phyloP scores from a whole-genome alignment of 768 basidiomycete genomes.

The Boletus insuetus region DNA sequence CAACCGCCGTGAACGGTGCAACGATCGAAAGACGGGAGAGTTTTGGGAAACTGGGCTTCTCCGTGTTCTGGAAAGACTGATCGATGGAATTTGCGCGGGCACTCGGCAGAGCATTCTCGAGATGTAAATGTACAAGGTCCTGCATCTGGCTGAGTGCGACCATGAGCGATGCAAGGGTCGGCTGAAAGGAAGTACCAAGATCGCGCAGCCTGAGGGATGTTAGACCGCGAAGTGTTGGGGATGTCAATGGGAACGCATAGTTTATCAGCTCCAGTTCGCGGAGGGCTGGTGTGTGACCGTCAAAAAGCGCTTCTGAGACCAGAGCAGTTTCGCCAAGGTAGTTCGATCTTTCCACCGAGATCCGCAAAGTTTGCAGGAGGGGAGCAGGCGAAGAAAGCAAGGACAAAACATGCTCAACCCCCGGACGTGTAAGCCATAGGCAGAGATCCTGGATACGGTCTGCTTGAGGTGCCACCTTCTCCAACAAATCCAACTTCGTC shows the following conservation, averaged over 20 bases:
- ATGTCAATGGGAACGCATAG: constrained; percentile 37
- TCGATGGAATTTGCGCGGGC: background rate
- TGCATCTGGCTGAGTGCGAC: constrained; percentile 36
- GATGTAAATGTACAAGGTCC: constrained; percentile 31
- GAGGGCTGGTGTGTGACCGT: constrained; percentile 34
- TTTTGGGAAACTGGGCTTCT: constrained; percentile 3
- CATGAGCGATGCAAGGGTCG: constrained; percentile 33
- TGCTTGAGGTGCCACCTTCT: constrained; percentile 31
- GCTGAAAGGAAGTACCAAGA: constrained; percentile 25
- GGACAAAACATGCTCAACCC: constrained; percentile 26
- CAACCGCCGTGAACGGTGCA: constrained; percentile 17
- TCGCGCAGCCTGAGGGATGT: constrained; percentile 37
- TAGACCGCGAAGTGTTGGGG: constrained; percentile 34
- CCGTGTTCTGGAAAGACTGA: background rate
- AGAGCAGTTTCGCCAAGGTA: constrained; percentile 18
- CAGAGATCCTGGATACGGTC: constrained; percentile 35
- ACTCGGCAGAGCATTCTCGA: constrained; percentile 36
- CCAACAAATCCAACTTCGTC: constrained; percentile 29
- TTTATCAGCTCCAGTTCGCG: constrained; percentile 35
- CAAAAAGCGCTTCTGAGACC: constrained; percentile 30
- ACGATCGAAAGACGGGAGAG: constrained; percentile 18
- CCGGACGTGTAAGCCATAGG: constrained; percentile 20
- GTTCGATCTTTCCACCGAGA: constrained; percentile 18
- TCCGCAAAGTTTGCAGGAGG: constrained; percentile 31
- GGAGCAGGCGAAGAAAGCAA: constrained; percentile 28